phyloP scores from a whole-genome alignment of 108 stramenopile genomes.

The Skeletonema marinoi region DNA sequence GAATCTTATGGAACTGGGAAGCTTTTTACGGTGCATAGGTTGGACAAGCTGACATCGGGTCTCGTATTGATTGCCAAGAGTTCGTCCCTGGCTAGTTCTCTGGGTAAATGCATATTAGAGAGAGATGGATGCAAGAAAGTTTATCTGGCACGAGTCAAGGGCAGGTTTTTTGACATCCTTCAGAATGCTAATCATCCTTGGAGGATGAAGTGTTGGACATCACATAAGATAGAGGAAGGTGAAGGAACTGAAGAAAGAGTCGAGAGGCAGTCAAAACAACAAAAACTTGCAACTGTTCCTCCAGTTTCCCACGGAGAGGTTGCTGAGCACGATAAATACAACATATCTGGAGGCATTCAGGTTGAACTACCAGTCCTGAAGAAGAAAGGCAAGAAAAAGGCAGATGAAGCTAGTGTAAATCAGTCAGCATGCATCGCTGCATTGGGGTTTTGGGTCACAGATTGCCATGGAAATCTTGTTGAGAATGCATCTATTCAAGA shows the following conservation, averaged over 20 bases:
- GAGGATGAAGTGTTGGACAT: slow-evolving; percentile 14
- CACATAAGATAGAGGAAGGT: neutral
- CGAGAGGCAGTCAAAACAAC: slow-evolving; percentile 1
- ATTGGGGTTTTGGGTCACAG: slow-evolving; percentile 58
- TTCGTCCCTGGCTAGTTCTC: slow-evolving; percentile 56
- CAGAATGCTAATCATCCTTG: slow-evolving; percentile 16
- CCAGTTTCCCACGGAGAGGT: slow-evolving; percentile 47
- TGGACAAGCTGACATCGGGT: slow-evolving; percentile 84
- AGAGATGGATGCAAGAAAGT: slow-evolving; percentile 70
- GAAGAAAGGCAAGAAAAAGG: slow-evolving; percentile 13
- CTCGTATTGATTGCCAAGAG: slow-evolving; percentile 74
- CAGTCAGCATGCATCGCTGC: slow-evolving; percentile 27
- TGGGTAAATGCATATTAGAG: slow-evolving; percentile 68
- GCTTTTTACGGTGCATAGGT: slow-evolving; percentile 73
- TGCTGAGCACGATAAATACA: neutral
- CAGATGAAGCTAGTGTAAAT: neutral
- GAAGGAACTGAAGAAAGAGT: neutral
- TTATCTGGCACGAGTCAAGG: slow-evolving; percentile 77
- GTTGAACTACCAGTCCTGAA: neutral
- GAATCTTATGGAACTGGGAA: slow-evolving; percentile 43
- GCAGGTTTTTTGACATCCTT: slow-evolving; percentile 64
- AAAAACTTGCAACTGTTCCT: slow-evolving; percentile 20
- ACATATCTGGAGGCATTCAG: slow-evolving; percentile 25
- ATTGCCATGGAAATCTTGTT: slow-evolving; percentile 28
- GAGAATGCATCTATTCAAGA: slow-evolving; percentile 6